Conservation (phyloP, 2,329 filamentous ascomycete genomes). For the Fusarium nygamai region DNA sequence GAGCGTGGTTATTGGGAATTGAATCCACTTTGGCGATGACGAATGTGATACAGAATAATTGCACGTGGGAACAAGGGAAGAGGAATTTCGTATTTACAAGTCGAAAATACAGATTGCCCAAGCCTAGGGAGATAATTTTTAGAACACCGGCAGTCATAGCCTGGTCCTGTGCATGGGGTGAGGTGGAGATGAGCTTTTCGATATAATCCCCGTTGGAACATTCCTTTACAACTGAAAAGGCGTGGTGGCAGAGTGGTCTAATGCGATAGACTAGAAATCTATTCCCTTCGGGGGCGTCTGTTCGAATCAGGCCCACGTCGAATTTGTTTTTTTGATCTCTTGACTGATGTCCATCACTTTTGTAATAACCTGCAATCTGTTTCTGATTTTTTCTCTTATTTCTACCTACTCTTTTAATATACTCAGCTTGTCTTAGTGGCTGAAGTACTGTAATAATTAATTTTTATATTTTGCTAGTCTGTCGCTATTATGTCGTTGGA, state of each 20-base stretch:
- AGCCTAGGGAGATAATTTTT: neutral
- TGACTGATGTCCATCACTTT: rapidly evolving
- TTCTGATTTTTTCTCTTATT: rapidly evolving
- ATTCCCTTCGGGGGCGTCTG: slow-evolving; percentile 31
- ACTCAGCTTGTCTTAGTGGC: rapidly evolving
- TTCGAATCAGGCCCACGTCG: slow-evolving; percentile 31
- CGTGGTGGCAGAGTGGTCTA: slow-evolving; percentile 31
- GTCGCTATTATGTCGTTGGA: rapidly evolving
- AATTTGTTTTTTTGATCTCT: neutral
- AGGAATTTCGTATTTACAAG: neutral
- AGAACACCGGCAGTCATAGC: neutral
- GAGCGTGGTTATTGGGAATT: neutral
- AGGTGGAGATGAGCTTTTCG: rapidly evolving
- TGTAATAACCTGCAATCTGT: rapidly evolving
- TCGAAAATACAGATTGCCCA: neutral
- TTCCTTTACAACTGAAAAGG: rapidly evolving
- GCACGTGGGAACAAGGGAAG: neutral
- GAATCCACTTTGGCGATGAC: neutral
- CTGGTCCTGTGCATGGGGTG: rapidly evolving
- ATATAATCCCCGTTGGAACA: rapidly evolving
- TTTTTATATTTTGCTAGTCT: neutral
- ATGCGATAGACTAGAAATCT: slow-evolving; percentile 34
- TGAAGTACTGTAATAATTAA: neutral
- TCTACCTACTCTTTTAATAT: rapidly evolving
- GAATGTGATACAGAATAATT: neutral